Percentiles rank a stretch among this genome's conserved stretches.
These are phyloP conservation scores for Balansia obtecta DNA, from an alignment of 2,329 filamentous ascomycete species.

Conservation along the genomic window DNA sequence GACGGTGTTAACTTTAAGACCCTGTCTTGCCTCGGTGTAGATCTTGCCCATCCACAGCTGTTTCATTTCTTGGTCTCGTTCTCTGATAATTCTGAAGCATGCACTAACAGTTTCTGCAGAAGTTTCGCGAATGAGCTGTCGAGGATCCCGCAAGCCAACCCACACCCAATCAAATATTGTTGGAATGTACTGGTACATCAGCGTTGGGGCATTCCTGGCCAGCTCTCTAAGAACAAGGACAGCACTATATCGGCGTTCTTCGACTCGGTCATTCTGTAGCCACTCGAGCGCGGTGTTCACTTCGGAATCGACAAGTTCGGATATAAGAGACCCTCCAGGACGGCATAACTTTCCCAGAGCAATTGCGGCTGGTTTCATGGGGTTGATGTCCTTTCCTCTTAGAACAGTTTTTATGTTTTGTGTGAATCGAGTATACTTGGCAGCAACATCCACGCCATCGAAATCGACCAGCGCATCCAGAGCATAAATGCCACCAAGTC, in stretches of 20 bases:
- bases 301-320: slow-evolving; percentile 91
- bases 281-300: slow-evolving; percentile 94
- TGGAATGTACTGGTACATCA: slow-evolving; percentile 93
- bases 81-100: slow-evolving; percentile 90
- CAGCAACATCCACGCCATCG: slow-evolving; percentile 82
- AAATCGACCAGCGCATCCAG: slow-evolving; percentile 92
- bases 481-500: slow-evolving; percentile 82
- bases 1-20: slow-evolving; percentile 67
- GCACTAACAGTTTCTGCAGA: slow-evolving; percentile 88
- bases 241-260: slow-evolving; percentile 86
- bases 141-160: slow-evolving; percentile 81
- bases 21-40: slow-evolving; percentile 70
- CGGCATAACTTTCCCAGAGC: slow-evolving; percentile 83
- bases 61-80: slow-evolving; percentile 80
- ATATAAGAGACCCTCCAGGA: slow-evolving; percentile 86
- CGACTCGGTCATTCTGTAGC: slow-evolving; percentile 88
- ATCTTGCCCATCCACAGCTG: slow-evolving; percentile 83
- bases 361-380: slow-evolving; percentile 81
- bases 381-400: slow-evolving; percentile 78
- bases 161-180: slow-evolving; percentile 93
- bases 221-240: slow-evolving; percentile 85
- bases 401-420: slow-evolving; percentile 81
- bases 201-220: slow-evolving; percentile 81
- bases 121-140: slow-evolving; percentile 82
- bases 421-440: slow-evolving; percentile 90